phyloP scores from a whole-genome alignment of 768 basidiomycete species.

The Suillus spraguei region DNA sequence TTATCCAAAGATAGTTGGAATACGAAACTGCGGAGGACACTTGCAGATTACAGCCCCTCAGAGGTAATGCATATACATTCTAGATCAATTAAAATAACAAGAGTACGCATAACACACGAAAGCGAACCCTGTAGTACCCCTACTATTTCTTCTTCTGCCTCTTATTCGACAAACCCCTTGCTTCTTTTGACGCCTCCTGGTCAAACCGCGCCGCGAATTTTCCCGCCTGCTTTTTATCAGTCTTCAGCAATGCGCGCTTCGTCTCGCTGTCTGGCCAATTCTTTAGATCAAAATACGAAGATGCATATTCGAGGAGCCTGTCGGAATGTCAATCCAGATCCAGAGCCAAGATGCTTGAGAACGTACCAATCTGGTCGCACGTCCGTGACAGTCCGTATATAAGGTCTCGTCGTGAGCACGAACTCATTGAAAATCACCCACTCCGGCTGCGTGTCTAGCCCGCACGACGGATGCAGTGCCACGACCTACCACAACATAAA shows the following conservation, averaged over 20 bases:
- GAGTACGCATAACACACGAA: background rate
- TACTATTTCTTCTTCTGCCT: slow-evolving; percentile 11
- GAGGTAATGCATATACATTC: background rate
- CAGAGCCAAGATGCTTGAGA: background rate
- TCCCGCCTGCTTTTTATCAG: slow-evolving; percentile 54
- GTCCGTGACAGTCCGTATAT: slow-evolving; percentile 90
- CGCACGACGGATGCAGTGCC: slow-evolving; percentile 75
- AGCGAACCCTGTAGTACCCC: background rate
- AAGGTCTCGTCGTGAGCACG: slow-evolving; percentile 85
- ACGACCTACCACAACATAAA: slow-evolving; percentile 18
- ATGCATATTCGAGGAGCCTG: slow-evolving; percentile 66
- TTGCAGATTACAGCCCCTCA: background rate
- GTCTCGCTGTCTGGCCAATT: slow-evolving; percentile 72
- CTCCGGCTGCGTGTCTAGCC: slow-evolving; percentile 83
- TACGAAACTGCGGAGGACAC: background rate
- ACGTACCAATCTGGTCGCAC: slow-evolving; percentile 84
- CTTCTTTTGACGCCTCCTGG: slow-evolving; percentile 14
- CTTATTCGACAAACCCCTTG: slow-evolving; percentile 18
- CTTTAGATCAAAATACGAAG: slow-evolving; percentile 68
- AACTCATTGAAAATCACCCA: slow-evolving; percentile 97
- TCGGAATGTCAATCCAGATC: background rate
- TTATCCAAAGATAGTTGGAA: background rate
- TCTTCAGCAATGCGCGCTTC: slow-evolving; percentile 61
- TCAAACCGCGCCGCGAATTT: slow-evolving; percentile 29
- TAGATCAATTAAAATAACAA: background rate